These are phyloP conservation scores for Elaeis guineensis DNA, from an alignment of 176 grass and related monocot species.

Conservation along the genomic window DNA sequence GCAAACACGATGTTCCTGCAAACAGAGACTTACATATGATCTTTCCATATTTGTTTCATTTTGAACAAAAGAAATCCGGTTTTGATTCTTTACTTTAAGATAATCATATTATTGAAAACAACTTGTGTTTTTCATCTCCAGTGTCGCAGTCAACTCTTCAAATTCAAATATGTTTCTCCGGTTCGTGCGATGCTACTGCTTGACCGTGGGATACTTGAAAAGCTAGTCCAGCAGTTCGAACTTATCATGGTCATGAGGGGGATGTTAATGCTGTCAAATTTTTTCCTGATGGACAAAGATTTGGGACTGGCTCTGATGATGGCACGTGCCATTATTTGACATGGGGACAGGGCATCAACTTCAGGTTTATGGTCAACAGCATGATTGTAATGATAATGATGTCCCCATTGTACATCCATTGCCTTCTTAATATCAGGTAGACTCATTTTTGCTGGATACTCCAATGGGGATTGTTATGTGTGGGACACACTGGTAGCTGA, in stretches of 20 bases:
- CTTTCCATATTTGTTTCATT: background rate
- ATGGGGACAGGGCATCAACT: slow-evolving; percentile 98
- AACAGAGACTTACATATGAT: too few relatives aligned
- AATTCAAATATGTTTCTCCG: slow-evolving; percentile 97
- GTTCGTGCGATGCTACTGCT: slow-evolving; percentile 90
- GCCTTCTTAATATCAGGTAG: slow-evolving; percentile 98
- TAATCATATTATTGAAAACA: background rate
- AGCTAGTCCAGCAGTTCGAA: slow-evolving; percentile 80
- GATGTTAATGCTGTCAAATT: slow-evolving; percentile 95
- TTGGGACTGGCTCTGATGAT: slow-evolving; percentile 97
- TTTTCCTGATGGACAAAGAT: slow-evolving; percentile 91
- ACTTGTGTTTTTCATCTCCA: slow-evolving; percentile 11
- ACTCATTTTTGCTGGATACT: slow-evolving; percentile 97
- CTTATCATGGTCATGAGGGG: slow-evolving; percentile 70
- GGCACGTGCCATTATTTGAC: slow-evolving; percentile 87
- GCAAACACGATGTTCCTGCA: too few relatives aligned
- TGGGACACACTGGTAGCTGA: slow-evolving; percentile 95
- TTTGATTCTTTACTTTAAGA: too few relatives aligned
- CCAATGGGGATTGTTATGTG: slow-evolving; percentile 93
- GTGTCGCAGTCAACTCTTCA: slow-evolving; percentile 76
- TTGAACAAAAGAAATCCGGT: too few relatives aligned
- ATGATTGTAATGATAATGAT: slow-evolving; percentile 53
- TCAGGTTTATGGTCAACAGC: slow-evolving; percentile 67
- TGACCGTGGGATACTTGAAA: slow-evolving; percentile 88
- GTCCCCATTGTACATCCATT: slow-evolving; percentile 78